These are phyloP conservation scores for Gaertneriomyces semiglobifer DNA, from an alignment of 192 early-diverging fungal species.

Conservation along the genomic window DNA sequence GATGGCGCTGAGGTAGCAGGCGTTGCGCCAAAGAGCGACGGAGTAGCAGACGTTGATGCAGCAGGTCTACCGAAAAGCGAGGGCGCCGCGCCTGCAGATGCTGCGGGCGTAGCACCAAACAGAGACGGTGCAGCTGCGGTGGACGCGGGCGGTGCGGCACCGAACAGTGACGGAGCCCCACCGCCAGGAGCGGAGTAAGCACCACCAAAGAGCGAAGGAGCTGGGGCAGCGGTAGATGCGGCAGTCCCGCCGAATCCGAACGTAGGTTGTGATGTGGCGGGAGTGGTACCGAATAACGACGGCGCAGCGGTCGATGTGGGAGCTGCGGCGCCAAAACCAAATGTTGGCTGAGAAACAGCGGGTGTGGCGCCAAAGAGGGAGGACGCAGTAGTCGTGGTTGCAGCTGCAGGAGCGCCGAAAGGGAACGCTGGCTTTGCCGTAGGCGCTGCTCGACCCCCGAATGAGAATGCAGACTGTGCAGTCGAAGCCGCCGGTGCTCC, in stretches of 20 bases:
- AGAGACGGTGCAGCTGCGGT: not conserved
- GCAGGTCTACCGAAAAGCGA: conserved; percentile 1
- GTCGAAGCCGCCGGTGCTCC: too few species aligned
- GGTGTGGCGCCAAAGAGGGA: not conserved
- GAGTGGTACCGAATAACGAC: not conserved
- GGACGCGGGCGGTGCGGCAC: not conserved
- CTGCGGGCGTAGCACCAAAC: not conserved
- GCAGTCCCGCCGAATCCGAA: not conserved
- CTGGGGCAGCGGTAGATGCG: not conserved
- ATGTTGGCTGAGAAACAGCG: not conserved
- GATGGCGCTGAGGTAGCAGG: not conserved
- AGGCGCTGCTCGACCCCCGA: too few species aligned
- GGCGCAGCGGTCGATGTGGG: not conserved
- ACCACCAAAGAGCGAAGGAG: not conserved
- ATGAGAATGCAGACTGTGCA: too few species aligned
- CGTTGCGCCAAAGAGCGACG: not conserved
- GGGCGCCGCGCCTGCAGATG: conserved; percentile 5
- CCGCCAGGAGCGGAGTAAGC: not conserved
- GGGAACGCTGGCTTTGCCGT: too few species aligned
- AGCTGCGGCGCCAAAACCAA: not conserved
- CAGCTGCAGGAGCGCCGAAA: not conserved
- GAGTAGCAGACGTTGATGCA: not conserved
- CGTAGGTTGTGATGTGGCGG: conserved; percentile 7
- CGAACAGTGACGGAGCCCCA: not conserved
- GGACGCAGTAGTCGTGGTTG: not conserved